Percentiles rank a stretch among this genome's conserved stretches.
phyloP scores from a whole-genome alignment of 1,284 basidiomycete species.

The Moesziomyces sp. region DNA sequence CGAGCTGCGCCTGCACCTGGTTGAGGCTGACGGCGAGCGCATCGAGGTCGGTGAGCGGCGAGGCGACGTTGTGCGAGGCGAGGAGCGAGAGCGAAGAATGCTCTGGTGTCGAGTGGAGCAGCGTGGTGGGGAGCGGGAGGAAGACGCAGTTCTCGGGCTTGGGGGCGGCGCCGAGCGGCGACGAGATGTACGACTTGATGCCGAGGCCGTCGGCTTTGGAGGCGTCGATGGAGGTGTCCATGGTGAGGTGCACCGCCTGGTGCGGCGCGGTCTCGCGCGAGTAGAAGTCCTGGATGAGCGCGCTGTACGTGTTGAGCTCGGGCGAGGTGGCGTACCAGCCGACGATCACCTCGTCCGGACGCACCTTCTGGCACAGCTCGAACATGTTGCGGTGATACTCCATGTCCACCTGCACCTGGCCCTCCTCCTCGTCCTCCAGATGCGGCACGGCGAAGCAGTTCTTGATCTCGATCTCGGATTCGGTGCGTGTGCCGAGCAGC shows the following conservation, averaged over 20 bases:
- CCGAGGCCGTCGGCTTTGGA: constrained; percentile 67
- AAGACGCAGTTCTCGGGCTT: constrained; percentile 67
- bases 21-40: constrained; percentile 78
- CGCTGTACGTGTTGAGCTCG: constrained; percentile 92
- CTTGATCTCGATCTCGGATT: constrained; percentile 69
- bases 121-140: constrained; percentile 56
- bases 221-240: constrained; percentile 80
- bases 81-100: constrained; percentile 71
- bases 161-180: constrained; percentile 65
- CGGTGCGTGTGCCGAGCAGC: constrained; percentile 84
- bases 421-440: constrained; percentile 77
- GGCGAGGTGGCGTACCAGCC: constrained; percentile 77
- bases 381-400: constrained; percentile 95
- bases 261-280: constrained; percentile 87
- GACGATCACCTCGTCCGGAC: constrained; percentile 85
- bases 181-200: constrained; percentile 89
- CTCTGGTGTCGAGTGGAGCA: constrained; percentile 68
- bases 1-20: constrained; percentile 80
- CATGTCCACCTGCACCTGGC: constrained; percentile 83
- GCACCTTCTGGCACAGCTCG: constrained; percentile 85
- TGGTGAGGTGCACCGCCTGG: constrained; percentile 89
- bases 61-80: constrained; percentile 75
- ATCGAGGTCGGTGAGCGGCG: constrained; percentile 62
- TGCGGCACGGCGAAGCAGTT: constrained; percentile 65
- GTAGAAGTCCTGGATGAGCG: constrained; percentile 98